Percentiles rank a stretch among this genome's conserved stretches.
These are phyloP conservation scores for Calonectria pauciramosa DNA, from an alignment of 2,329 filamentous ascomycete species.

Conservation along the genomic window DNA sequence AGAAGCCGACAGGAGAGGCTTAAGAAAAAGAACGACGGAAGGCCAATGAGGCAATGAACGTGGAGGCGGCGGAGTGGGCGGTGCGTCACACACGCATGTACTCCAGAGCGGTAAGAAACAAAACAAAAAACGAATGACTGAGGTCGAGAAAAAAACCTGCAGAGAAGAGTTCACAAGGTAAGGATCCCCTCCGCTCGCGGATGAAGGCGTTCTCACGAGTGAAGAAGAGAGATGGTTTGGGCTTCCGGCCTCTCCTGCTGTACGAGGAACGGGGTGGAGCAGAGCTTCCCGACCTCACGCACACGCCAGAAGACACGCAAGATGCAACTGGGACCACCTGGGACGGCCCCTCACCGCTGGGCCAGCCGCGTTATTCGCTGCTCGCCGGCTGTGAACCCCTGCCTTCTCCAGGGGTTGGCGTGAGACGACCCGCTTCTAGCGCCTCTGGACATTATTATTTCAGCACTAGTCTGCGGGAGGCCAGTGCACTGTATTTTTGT, in stretches of 20 bases:
- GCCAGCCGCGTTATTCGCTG: slow-evolving; percentile 28
- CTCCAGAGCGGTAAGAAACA: slow-evolving; percentile 30
- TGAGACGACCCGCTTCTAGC: slow-evolving; percentile 22
- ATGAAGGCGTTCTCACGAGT: slow-evolving; percentile 43
- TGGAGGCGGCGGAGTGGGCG: slow-evolving; percentile 36
- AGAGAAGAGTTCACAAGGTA: slow-evolving; percentile 31
- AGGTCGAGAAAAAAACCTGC: slow-evolving; percentile 19
- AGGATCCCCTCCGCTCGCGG: slow-evolving; percentile 43
- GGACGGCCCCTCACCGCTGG: slow-evolving; percentile 27
- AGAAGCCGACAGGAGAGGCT: slow-evolving; percentile 35
- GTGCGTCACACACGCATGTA: slow-evolving; percentile 34
- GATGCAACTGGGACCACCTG: slow-evolving; percentile 1
- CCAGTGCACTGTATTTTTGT: slow-evolving; percentile 3
- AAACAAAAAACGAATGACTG: slow-evolving; percentile 41
- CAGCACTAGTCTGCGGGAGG: not conserved
- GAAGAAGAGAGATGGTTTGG: slow-evolving; percentile 37
- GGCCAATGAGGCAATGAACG: slow-evolving; percentile 33
- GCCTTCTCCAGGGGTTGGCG: slow-evolving; percentile 14
- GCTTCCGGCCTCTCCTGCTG: slow-evolving; percentile 10
- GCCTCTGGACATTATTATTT: slow-evolving; percentile 18
- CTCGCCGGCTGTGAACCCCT: slow-evolving; percentile 18
- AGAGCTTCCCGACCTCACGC: slow-evolving; percentile 2
- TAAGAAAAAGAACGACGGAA: slow-evolving; percentile 26
- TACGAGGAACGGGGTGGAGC: slow-evolving; percentile 25
- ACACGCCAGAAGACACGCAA: slow-evolving; percentile 25